Evolutionary conservation across 1,284 basidiomycete genomes (phyloP), one percentile per base, ranked within the genome.

Genomic region (Heterobasidion annosum): DNA sequence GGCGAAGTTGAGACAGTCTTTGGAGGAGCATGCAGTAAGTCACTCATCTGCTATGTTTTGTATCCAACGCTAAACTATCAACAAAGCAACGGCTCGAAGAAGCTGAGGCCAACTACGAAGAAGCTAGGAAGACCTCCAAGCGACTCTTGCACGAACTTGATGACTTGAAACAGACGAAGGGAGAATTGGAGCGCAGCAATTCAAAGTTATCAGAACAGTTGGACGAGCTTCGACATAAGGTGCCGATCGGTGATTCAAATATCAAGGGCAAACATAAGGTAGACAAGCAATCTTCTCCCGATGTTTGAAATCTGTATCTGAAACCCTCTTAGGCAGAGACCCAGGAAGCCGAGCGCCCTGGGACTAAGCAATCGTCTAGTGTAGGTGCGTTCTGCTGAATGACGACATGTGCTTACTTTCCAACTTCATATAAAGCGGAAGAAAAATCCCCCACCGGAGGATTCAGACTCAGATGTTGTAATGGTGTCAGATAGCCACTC

Each of bases 271-370:
- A 56, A 48, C 58, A 48, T 48, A 55, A 43, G 60, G 42, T 48
- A 49, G 48, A 55, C 42, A 61, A 56, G 25, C 57, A 52, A 51
- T 56, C 50, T 15, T 18, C 50, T 45, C 44, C 56, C 55, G 34
- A 48, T 52, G 6, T 25, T 5, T 25, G 25, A 25, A 5, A 4
- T 25, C 5, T 25, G 25, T 25, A 25, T 10, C 37, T 40, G 12
- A 40, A 40, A 43, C 33, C 44, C 42, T 35, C 57, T 34, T 63
- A 64, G 51, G 58, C 61, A 6, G 61, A 64, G 43, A 55, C 60
- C 8, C 62, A 61, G 37, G 62, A 63, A 47, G 58, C 63, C 15
- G 62, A 71, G 40, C 71, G 73, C 51, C 69, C 84, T 33, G 67
- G 73, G 58, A 60, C 61, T 3, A 72, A 74, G 35, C 80, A 12